phyloP scores from a whole-genome alignment of 805 yeast genomes.

The Schizosaccharomyces cryophilus region DNA sequence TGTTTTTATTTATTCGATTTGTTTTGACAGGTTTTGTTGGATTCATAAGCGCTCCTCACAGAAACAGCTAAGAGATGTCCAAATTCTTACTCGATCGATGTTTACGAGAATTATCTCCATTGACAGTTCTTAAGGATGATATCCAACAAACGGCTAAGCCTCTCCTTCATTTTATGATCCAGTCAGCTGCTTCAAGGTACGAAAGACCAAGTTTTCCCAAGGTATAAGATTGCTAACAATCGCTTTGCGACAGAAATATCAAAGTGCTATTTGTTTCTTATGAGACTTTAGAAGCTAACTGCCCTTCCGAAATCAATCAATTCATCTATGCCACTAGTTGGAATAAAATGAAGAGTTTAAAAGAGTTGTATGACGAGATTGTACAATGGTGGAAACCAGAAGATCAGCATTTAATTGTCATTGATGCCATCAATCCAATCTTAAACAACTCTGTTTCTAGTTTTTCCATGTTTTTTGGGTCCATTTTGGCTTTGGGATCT shows the following conservation, averaged over 20 bases:
- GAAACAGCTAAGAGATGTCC: neutral
- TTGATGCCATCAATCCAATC: neutral
- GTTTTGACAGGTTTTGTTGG: too few relatives aligned
- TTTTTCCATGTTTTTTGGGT: neutral
- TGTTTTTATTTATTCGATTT: too few relatives aligned
- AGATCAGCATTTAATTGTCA: neutral
- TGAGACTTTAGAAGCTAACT: neutral
- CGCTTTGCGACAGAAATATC: neutral
- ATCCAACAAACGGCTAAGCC: neutral
- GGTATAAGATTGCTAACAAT: too few relatives aligned
- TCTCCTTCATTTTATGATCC: neutral
- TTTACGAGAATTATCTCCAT: neutral
- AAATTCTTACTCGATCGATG: neutral
- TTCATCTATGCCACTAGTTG: neutral
- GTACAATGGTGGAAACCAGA: neutral
- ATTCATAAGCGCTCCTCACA: too few relatives aligned
- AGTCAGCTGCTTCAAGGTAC: neutral
- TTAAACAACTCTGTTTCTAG: neutral
- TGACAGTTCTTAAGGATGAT: neutral
- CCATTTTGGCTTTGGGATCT: neutral
- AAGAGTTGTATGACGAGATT: neutral
- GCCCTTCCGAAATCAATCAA: neutral
- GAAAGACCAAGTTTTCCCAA: too few relatives aligned
- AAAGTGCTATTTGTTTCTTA: neutral
- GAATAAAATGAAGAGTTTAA: neutral